Evolutionary conservation across 2,329 filamentous ascomycete species (phyloP), one percentile per base, ranked within the genome.

Genomic region (Ceratocystis diversiconidia): DNA sequence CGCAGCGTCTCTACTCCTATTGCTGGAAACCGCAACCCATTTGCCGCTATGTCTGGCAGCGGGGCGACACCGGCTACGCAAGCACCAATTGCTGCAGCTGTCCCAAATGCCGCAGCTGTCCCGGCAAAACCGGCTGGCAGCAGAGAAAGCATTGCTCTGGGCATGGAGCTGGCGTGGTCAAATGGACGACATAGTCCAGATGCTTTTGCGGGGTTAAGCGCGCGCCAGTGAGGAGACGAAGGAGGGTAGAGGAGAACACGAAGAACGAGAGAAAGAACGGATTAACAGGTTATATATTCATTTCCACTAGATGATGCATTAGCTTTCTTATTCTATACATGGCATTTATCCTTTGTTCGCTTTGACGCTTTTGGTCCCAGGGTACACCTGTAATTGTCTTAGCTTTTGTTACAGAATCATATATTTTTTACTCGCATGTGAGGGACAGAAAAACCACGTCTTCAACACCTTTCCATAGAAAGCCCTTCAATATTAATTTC

Each of bases 141-240:
- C 71, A 81, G 87, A 61, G 88, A 91, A 72, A 91, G 88, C 73
- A 83, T 89, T 73, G 83, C 79, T 65, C 79, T 85, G 69, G 82
- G 87, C 50, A 79, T 84, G 73, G 83, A 83, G 65, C 81, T 85
- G 78, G 80, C 82, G 59, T 85, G 82, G 82, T 79, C 79, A 70
- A 86, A 85, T 70, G 88, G 88, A 8, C 78, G 88, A 52, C 88
- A 91, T 72, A 90, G 87, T 70, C 88, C 88, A 2, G 88, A 92
- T 74, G 88, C 88, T 15, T 92, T 91, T 79, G 84, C 88, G 1
- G 88, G 86, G 62, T 76, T 92, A 69, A 90, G 87, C 71, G 84
- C 87, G 63, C 77, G 81, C 69, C 80, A 82, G 65, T 69, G 63
- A 62, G 44, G 17, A n/a, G 44, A 19, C 5, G 57, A 32, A 12